Base-by-base conservation (phyloP, 2,329 filamentous ascomycete genomes). In the Domatiomyces catenatus region DNA sequence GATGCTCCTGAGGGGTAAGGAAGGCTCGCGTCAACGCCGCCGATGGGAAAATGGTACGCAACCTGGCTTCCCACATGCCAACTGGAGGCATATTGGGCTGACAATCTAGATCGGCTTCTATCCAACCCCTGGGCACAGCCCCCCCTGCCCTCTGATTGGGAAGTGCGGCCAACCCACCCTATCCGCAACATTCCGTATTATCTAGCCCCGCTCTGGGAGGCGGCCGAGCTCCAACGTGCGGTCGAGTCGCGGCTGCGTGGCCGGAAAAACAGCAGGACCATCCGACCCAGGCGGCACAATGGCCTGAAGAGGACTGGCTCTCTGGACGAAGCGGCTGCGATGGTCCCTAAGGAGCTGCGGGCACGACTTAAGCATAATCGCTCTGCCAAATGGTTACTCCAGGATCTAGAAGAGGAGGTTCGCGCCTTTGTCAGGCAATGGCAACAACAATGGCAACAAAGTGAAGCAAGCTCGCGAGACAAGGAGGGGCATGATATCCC, bases 31-130 rank as follows among this genome's bases (percentile, higher is more conserved):
- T 36, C 81, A 90, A 61, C 76, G 90, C 47, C 82, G 90, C 60
- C 77, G 90, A 50, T 96, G 89, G 88, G 92, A 98, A 72, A 98
- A 96, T 67, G 86, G 87, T 93, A 75, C 44, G 24, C 15, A 22
- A 45, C 22, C 12, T 39, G 32, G 19, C 20, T 47, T 5, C 39
- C 20, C 19, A 10, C 10, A 45, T 6, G 19, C 24, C 24, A 5
- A 15, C 17, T 26, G 43, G 3, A 20, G 43, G 24, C 43, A 45
- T 20, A 18, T 45, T 42, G 42, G 48, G 22, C 50, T 32, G 32
- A 39, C 32, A 39, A 39, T 51, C 50, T 64, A 93, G 90, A 94
- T 68, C 87, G 80, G 57, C 79, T 96, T 55, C 71, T 94, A 51
- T 79, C 81, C 66, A 92, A 96, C 54, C 92, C 92, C 17, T 83